phyloP scores from a whole-genome alignment of 225 moss, liverwort and hornwort genomes.

The Polytrichum commune region DNA sequence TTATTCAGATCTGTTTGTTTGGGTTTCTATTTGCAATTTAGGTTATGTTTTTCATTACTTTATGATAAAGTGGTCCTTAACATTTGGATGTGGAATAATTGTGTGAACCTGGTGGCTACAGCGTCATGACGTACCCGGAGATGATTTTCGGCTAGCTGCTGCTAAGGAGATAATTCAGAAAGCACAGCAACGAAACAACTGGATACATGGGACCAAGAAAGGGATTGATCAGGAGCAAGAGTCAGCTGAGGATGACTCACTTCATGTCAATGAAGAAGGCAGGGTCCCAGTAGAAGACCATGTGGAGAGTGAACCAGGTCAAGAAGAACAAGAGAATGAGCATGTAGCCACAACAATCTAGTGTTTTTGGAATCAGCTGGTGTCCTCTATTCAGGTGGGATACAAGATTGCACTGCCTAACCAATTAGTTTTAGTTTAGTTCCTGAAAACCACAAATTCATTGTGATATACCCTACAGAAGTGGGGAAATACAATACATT shows the following conservation, averaged over 20 bases:
- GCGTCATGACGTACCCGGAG: slow-evolving; percentile 31
- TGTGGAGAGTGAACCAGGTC: not conserved
- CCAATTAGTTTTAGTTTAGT: not conserved
- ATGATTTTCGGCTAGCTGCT: slow-evolving; percentile 27
- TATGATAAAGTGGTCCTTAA: not conserved
- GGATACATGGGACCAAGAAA: slow-evolving; percentile 14
- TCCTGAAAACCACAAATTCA: not conserved
- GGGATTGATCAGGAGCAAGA: slow-evolving; percentile 17
- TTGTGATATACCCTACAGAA: not conserved
- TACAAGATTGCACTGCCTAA: not conserved
- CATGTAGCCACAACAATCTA: slow-evolving; percentile 3
- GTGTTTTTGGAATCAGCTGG: no score
- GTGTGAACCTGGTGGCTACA: slow-evolving; percentile 13
- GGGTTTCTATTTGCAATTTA: not conserved
- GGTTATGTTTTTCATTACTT: not conserved
- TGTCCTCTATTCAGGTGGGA: no score
- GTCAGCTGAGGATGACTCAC: slow-evolving; percentile 10
- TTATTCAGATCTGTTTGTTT: not conserved
- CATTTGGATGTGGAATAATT: not conserved
- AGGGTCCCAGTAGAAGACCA: slow-evolving; percentile 8
- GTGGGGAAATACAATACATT: not conserved
- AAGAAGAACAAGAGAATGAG: slow-evolving; percentile 16
- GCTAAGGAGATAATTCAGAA: slow-evolving; percentile 16
- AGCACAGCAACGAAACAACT: slow-evolving; percentile 16
- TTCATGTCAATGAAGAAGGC: slow-evolving; percentile 4